Evolutionary conservation across 2,329 filamentous ascomycete species (phyloP), one percentile per base, ranked within the genome.

Genomic region (Fusarium falciforme): DNA sequence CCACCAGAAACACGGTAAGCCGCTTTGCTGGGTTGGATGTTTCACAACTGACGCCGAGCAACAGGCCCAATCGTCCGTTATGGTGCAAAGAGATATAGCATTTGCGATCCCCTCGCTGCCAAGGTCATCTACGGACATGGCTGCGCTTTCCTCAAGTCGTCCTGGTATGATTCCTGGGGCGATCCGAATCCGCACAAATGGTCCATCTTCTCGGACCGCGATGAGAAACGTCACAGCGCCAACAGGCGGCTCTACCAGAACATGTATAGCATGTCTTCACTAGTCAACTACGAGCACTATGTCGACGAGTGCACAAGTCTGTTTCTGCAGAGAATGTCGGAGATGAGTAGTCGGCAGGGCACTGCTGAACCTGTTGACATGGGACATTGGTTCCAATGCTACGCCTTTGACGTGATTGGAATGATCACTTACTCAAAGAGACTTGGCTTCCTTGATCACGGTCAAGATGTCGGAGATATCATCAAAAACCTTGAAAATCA

Each of bases 371-470:
- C 59, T 16, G 35, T 63, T 16, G 61, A 63, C 17, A 54, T 63
- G 35, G 61, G 44, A 1, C 61, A 63, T 55, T 63, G 61, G 61
- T 63, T 55, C 33, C 61, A 63, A 22, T 63, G 61, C 61, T 63
- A 63, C n/a, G 61, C 61, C 33, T 63, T 63, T 35, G 61, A 63
- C 16, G 61, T 63, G 8, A 55, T 63, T 8, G 49, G 61, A 5
- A 40, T 55, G 33, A 55, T 63, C 29, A 63, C 61, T 3, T 63
- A 55, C 25, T 63, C 61, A 9, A 55, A 63, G 25, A 33, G 61
- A 16, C 36, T 63, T 16, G 61, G 61, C 8, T 63, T 63, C 22
- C 49, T 63, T 14, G 47, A 63, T 17, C 35, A 54, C 9, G 61
- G 61, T 11, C 42, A 40, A 11, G 61, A 63, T n/a, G 25, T 63